A percentile compares a stretch with the other conserved stretches of the same genome.
phyloP scores from a whole-genome alignment of 2,329 filamentous ascomycete genomes.

The Monilinia vaccinii-corymbosi region DNA sequence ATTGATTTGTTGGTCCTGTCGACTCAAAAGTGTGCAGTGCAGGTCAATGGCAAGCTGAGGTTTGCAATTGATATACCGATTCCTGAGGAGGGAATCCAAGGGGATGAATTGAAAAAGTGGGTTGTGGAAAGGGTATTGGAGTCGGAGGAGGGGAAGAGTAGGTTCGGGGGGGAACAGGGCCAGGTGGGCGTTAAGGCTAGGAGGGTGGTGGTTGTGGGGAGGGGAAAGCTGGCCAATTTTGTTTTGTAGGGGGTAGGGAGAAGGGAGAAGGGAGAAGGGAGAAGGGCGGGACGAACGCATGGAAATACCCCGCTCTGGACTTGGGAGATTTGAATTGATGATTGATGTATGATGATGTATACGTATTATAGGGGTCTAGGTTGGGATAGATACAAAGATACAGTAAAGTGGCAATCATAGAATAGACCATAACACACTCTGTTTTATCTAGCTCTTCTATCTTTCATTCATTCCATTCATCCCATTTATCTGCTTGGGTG shows the following conservation, averaged over 20 bases:
- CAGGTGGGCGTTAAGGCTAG: conserved; percentile 42
- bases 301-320: neutral
- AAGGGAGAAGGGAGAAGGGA: neutral
- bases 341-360: neutral
- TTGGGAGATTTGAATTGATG: neutral
- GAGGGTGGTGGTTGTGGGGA: conserved; percentile 56
- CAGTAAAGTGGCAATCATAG: neutral
- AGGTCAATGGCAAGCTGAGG: conserved; percentile 71
- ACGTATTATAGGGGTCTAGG: neutral
- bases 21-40: conserved; percentile 54
- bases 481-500: neutral
- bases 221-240: conserved; percentile 67
- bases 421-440: neutral
- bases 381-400: neutral
- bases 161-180: conserved; percentile 35
- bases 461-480: neutral
- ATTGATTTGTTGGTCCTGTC: conserved; percentile 41
- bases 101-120: conserved; percentile 45
- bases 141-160: conserved; percentile 48
- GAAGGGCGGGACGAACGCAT: neutral
- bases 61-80: conserved; percentile 57
- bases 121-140: conserved; percentile 51
- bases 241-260: conserved; percentile 36
- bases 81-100: conserved; percentile 35
- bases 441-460: neutral